Percentiles rank a stretch among this genome's conserved stretches.
Evolutionary conservation across 441 rosid genomes (phyloP).

Genomic region (Adansonia grandidieri): DNA sequence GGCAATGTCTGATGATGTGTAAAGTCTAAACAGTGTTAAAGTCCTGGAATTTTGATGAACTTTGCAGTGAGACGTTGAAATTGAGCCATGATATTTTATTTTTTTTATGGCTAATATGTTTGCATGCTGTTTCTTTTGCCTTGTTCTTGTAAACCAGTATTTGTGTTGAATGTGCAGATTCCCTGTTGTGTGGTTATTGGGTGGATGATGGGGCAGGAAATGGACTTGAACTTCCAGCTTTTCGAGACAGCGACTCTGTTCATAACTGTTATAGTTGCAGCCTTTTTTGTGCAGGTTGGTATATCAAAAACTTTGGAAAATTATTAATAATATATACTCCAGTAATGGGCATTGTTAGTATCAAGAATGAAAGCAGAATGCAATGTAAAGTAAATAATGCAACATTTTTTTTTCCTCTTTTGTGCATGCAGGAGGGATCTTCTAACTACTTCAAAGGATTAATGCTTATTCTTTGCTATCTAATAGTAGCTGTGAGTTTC

Average conservation of each 20-base stretch:
- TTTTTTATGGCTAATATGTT: not conserved
- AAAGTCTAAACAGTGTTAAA: not conserved
- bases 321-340: not conserved
- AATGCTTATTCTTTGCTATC: constrained; percentile 9
- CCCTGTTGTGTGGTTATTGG: not conserved
- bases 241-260: constrained; percentile 1
- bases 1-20: not conserved
- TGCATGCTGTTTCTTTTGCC: not conserved
- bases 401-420: not conserved
- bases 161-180: not conserved
- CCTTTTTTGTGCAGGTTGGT: constrained; percentile 7
- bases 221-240: constrained; percentile 8
- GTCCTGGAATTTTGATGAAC: not conserved
- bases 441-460: not conserved
- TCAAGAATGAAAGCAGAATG: not conserved
- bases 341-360: not conserved
- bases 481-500: not conserved
- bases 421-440: not conserved
- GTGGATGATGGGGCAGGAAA: constrained; percentile 9
- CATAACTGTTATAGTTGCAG: constrained; percentile 9
- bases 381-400: not conserved
- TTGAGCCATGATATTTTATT: not conserved
- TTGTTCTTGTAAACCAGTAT: not conserved
- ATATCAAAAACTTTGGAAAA: not conserved
- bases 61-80: not conserved